Evolutionary conservation across 2,329 filamentous ascomycete species (phyloP), one percentile per base, ranked within the genome.

Genomic region (Alternaria dauci): DNA sequence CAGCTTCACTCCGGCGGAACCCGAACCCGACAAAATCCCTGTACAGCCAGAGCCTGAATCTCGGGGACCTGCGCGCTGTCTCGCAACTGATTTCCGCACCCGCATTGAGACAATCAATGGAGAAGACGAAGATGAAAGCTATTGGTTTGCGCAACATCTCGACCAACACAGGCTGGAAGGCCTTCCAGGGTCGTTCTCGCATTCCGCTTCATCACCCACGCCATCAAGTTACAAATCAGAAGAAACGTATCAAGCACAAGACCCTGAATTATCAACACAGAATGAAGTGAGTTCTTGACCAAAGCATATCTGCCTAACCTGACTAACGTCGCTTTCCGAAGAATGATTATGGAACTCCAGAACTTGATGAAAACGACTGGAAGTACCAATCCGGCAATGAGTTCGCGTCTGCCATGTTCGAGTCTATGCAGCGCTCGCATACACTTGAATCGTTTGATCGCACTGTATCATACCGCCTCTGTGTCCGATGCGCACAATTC

Each of bases 301-400:
- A 8, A 20, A 38, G 5, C 2, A 8, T 12, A 36, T 4, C 26
- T 16, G 30, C 32, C 6, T 2, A n/a, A 26, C 9, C 34, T 18
- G 12, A 20, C 42, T 47, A 28, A 55, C 23, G 14, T 20, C 5
- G 5, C 11, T 20, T 18, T 26, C 6, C 8, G 2, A 28, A 58
- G 47, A n/a, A 36, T 20, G 38, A 53, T 8, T 58, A 58, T 25
- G 55, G 20, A 9, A 32, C n/a, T 39, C 50, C 55, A 30, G 50
- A 54, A 30, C 55, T 55, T n/a, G 57, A 59, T 28, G 57, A 55
- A 20, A 43, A 53, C 6, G 59, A 48, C 20, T 53, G 55, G 42
- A 54, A 26, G 28, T 48, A 48, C 34, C 43, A 28, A 8, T 55
- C 53, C n/a, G 43, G 43, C 8, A 48, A 55, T 9, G 46, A 28